Evolutionary conservation across 2,329 filamentous ascomycete species (phyloP).

Genomic region (Thermomyces lanuginosus): DNA sequence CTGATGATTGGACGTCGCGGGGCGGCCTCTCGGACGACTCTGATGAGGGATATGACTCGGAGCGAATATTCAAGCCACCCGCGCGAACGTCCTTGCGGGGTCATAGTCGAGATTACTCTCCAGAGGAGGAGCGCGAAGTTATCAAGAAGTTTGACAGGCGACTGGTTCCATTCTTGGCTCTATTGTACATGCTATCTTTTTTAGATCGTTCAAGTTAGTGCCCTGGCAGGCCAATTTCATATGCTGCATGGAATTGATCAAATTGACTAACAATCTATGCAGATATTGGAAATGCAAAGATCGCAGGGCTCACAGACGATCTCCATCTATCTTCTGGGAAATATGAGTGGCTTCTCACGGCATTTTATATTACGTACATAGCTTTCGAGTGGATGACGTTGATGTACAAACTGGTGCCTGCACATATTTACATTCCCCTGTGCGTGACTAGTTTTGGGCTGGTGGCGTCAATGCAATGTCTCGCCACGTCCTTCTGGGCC

Average conservation of each 20-base stretch:
- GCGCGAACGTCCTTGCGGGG: no score
- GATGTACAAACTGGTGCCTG: slow-evolving; percentile 42
- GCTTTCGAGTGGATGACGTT: slow-evolving; percentile 51
- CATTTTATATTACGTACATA: slow-evolving; percentile 50
- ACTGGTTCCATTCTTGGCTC: slow-evolving; percentile 63
- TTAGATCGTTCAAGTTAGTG: slow-evolving; percentile 65
- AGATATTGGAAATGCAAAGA: slow-evolving; percentile 47
- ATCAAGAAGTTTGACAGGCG: slow-evolving; percentile 59
- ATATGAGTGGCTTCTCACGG: slow-evolving; percentile 46
- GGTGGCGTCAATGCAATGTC: slow-evolving; percentile 55
- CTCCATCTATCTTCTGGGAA: slow-evolving; percentile 38
- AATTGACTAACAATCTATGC: slow-evolving; percentile 3
- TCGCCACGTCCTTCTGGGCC: slow-evolving; percentile 46
- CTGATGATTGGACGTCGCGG: slow-evolving; percentile 1
- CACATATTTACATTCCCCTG: slow-evolving; percentile 43
- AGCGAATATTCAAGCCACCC: slow-evolving; percentile 10
- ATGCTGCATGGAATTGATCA: background rate
- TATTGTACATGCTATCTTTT: slow-evolving; percentile 73
- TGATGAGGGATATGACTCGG: slow-evolving; percentile 14
- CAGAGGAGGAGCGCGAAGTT: slow-evolving; percentile 56
- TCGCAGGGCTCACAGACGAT: slow-evolving; percentile 41
- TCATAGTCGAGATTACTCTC: slow-evolving; percentile 14
- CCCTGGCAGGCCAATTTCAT: slow-evolving; percentile 1
- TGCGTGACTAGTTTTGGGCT: slow-evolving; percentile 64
- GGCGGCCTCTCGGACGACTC: slow-evolving; percentile 9